A percentile compares a stretch with the other conserved stretches of the same genome.
These are phyloP conservation scores for Kazachstania viticola DNA, from an alignment of 805 yeast genomes.

Conservation along the genomic window DNA sequence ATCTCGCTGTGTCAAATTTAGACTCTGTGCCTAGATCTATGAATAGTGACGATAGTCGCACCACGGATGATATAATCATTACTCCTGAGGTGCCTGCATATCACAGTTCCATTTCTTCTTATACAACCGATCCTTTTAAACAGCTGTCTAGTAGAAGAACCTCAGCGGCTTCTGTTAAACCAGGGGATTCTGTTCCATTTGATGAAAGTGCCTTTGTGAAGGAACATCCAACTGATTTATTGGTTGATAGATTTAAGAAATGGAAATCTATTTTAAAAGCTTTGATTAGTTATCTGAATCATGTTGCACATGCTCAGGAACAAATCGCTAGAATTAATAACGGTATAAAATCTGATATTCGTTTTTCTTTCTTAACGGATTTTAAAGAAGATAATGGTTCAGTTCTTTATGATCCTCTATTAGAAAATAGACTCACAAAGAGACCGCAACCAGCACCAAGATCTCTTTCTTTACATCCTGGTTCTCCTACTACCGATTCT, in stretches of 20 bases:
- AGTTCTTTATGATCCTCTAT: constrained; percentile 32
- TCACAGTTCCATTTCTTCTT: too few relatives aligned
- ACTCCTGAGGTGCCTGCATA: too few relatives aligned
- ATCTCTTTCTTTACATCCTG: not conserved
- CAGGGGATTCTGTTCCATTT: not conserved
- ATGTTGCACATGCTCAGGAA: constrained; percentile 68
- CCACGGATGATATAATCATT: too few relatives aligned
- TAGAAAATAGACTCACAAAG: constrained; percentile 4
- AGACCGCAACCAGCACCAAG: constrained; percentile 11
- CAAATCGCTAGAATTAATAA: constrained; percentile 54
- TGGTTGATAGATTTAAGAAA: constrained; percentile 67
- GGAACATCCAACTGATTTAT: constrained; percentile 60
- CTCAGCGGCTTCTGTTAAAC: not conserved
- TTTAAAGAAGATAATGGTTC: constrained; percentile 17
- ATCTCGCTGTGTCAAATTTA: too few relatives aligned
- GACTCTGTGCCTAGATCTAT: too few relatives aligned
- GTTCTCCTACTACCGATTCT: not conserved
- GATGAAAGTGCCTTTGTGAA: constrained; percentile 10
- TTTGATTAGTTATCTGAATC: constrained; percentile 55
- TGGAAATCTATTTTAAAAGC: constrained; percentile 71
- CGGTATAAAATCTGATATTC: constrained; percentile 59
- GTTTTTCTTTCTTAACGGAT: constrained; percentile 26
- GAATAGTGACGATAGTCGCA: too few relatives aligned
- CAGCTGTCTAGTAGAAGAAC: too few relatives aligned
- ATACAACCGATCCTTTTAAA: too few relatives aligned